phyloP scores from a whole-genome alignment of 371 early-diverging fungal genomes.

The Actinomucor elegans region DNA sequence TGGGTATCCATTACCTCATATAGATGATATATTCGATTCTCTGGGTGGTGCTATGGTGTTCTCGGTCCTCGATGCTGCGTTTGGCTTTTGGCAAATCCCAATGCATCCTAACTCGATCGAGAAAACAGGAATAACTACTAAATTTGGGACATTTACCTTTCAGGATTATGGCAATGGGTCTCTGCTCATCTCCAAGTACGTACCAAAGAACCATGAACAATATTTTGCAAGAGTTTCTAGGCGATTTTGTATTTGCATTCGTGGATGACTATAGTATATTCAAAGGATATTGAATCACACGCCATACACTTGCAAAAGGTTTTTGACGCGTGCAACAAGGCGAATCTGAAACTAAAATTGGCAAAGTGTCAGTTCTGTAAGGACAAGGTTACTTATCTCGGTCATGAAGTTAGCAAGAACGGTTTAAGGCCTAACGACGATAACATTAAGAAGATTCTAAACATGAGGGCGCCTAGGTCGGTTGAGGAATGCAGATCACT shows the following conservation, averaged over 20 bases:
- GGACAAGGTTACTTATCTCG: slow-evolving; percentile 30
- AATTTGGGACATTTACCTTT: slow-evolving; percentile 46
- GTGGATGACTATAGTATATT: slow-evolving; percentile 52
- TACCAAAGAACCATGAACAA: slow-evolving; percentile 47
- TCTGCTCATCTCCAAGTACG: slow-evolving; percentile 33
- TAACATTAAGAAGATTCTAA: slow-evolving; percentile 10
- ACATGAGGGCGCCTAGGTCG: slow-evolving; percentile 9
- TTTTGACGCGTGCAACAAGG: slow-evolving; percentile 27
- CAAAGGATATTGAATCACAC: slow-evolving; percentile 31
- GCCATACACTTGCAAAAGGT: slow-evolving; percentile 27
- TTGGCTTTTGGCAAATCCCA: slow-evolving; percentile 41
- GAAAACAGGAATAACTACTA: slow-evolving; percentile 56
- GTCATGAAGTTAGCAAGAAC: slow-evolving; percentile 26
- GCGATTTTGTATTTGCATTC: slow-evolving; percentile 34
- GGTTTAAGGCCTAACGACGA: slow-evolving; percentile 15
- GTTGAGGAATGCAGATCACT: slow-evolving; percentile 21
- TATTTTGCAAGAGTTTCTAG: slow-evolving; percentile 9
- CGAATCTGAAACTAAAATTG: slow-evolving; percentile 30
- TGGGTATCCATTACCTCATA: slow-evolving; percentile 37
- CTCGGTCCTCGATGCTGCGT: slow-evolving; percentile 11
- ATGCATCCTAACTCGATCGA: slow-evolving; percentile 18
- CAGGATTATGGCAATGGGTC: slow-evolving; percentile 55
- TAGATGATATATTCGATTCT: slow-evolving; percentile 35
- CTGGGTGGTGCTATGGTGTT: slow-evolving; percentile 9
- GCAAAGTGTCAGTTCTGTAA: slow-evolving; percentile 41